Evolutionary conservation across 352 stramenopile species (phyloP).

Genomic region (Pythium plurisporium): DNA sequence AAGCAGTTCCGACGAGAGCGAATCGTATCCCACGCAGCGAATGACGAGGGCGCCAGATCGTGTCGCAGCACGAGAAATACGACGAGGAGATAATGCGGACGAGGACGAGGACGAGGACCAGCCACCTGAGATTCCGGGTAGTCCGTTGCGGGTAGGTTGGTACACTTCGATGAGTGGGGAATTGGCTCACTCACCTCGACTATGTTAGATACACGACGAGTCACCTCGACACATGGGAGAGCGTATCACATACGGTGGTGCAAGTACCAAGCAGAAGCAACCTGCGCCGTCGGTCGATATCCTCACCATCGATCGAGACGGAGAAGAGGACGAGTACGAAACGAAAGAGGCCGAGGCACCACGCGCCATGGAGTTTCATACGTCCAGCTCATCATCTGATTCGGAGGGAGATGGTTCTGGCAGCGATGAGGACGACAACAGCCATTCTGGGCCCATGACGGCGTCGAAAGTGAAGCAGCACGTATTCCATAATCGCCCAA

Average conservation of each 20-base stretch:
- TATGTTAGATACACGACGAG: too few relatives aligned
- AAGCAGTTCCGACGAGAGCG: constrained; percentile 12
- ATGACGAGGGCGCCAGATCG: background rate
- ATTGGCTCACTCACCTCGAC: too few relatives aligned
- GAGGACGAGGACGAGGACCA: constrained; percentile 22
- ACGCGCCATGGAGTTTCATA: constrained; percentile 49
- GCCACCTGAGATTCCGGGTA: constrained; percentile 68
- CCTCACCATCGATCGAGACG: constrained; percentile 23
- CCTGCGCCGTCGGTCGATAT: constrained; percentile 6
- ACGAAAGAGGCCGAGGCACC: constrained; percentile 45
- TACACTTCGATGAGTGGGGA: background rate
- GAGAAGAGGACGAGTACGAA: constrained; percentile 55
- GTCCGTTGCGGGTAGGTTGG: constrained; percentile 36
- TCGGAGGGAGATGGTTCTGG: constrained; percentile 23
- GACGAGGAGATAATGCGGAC: background rate
- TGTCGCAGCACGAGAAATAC: background rate
- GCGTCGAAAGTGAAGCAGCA: background rate
- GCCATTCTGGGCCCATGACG: background rate
- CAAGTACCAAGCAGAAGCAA: background rate
- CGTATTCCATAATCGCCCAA: constrained; percentile 26
- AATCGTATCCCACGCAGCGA: background rate
- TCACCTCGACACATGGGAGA: too few relatives aligned
- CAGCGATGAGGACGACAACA: constrained; percentile 6
- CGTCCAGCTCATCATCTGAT: constrained; percentile 51
- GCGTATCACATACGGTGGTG: too few relatives aligned